phyloP scores from a whole-genome alignment of 2,329 filamentous ascomycete species.

The Xylariomycetidae sp. region DNA sequence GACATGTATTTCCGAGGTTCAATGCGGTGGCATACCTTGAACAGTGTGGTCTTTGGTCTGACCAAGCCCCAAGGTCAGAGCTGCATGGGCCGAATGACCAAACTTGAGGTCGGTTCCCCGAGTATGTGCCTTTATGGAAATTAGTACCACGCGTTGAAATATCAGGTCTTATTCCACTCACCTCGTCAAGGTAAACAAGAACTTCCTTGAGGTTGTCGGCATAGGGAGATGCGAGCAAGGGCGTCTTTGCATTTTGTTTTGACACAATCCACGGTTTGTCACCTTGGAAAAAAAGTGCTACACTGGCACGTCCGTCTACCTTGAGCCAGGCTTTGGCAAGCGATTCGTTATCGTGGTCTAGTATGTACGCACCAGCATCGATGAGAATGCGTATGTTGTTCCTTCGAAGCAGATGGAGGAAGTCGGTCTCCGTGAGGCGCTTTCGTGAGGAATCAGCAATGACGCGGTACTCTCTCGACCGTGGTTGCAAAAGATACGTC shows the following conservation, averaged over 20 bases:
- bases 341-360: slow-evolving; percentile 53
- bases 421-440: slow-evolving; percentile 38
- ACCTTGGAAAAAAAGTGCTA: slow-evolving; percentile 50
- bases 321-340: slow-evolving; percentile 48
- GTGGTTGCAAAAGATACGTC: slow-evolving; percentile 47
- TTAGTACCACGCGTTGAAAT: slow-evolving; percentile 1
- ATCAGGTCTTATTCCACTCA: slow-evolving; percentile 5
- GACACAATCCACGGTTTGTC: slow-evolving; percentile 43
- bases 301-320: slow-evolving; percentile 37
- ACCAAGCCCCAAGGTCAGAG: slow-evolving; percentile 50
- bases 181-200: slow-evolving; percentile 55
- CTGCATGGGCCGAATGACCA: slow-evolving; percentile 40
- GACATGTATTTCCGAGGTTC: too few species aligned
- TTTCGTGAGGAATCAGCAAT: slow-evolving; percentile 25
- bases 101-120: slow-evolving; percentile 57
- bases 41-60: slow-evolving; percentile 59
- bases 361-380: slow-evolving; percentile 59
- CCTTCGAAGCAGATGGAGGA: slow-evolving; percentile 37
- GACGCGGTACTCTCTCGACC: slow-evolving; percentile 44
- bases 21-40: too few species aligned
- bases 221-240: slow-evolving; percentile 50
- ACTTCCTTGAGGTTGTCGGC: slow-evolving; percentile 47
- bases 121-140: slow-evolving; percentile 43
- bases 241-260: slow-evolving; percentile 29
- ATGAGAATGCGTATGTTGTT: slow-evolving; percentile 50